A percentile compares a stretch with the other conserved stretches of the same genome.
Evolutionary conservation across 257 asterid species (phyloP).

Genomic region (Leonotis leonurus): DNA sequence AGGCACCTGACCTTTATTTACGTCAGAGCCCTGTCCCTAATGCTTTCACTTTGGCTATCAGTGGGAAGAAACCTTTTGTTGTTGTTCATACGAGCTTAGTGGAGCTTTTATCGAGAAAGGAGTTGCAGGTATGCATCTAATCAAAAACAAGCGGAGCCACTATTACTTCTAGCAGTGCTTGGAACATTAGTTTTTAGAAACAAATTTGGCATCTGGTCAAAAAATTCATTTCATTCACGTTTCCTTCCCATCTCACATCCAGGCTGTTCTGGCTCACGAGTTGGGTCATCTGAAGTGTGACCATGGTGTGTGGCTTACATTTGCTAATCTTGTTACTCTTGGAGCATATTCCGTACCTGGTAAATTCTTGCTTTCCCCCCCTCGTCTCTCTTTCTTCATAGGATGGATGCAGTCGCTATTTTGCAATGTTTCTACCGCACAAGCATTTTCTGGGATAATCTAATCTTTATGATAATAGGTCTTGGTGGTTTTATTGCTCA

Average conservation of each 20-base stretch:
- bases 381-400: neutral
- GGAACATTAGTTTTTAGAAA: neutral
- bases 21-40: slow-evolving; percentile 94
- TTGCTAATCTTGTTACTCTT: slow-evolving; percentile 81
- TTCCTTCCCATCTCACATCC: slow-evolving; percentile 8
- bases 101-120: slow-evolving; percentile 79
- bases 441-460: neutral
- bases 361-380: slow-evolving; percentile 21
- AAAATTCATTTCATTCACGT: neutral
- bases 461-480: slow-evolving; percentile 30
- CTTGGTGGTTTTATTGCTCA: slow-evolving; percentile 84
- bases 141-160: neutral
- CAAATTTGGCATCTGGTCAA: slow-evolving; percentile 1
- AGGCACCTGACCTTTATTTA: slow-evolving; percentile 77
- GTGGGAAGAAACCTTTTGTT: slow-evolving; percentile 91
- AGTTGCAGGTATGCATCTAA: slow-evolving; percentile 59
- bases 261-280: slow-evolving; percentile 98
- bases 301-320: slow-evolving; percentile 92
- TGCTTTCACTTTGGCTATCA: slow-evolving; percentile 85
- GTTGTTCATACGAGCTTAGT: slow-evolving; percentile 94
- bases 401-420: neutral
- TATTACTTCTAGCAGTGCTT: neutral
- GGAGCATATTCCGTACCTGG: slow-evolving; percentile 88
- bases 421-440: neutral
- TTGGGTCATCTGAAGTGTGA: slow-evolving; percentile 93